phyloP scores from a whole-genome alignment of 225 moss, liverwort and hornwort genomes.

The Takakia lepidozioides region DNA sequence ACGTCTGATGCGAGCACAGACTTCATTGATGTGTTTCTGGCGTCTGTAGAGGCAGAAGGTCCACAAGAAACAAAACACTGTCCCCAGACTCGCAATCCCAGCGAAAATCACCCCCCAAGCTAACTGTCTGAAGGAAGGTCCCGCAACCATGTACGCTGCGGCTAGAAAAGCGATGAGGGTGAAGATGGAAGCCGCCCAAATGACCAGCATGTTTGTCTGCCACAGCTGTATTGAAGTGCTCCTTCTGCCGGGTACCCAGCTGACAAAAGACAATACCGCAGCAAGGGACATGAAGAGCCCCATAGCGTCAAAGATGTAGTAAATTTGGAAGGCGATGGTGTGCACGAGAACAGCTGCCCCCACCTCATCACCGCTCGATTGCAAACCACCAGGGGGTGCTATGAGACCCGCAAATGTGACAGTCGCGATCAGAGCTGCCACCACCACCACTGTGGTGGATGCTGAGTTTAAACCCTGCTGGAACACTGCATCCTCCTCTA shows the following conservation, averaged over 20 bases:
- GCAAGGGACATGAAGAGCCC: not conserved
- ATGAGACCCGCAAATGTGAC: slow-evolving; percentile 2
- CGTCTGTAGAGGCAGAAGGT: not conserved
- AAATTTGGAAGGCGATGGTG: not conserved
- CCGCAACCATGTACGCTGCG: slow-evolving; percentile 5
- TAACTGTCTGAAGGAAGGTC: not conserved
- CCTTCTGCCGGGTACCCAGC: not conserved
- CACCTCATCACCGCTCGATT: not conserved
- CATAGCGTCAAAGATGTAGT: not conserved
- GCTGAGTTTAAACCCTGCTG: not conserved
- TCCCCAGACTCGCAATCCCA: not conserved
- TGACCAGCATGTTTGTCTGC: not conserved
- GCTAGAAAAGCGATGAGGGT: slow-evolving; percentile 1
- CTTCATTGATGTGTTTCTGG: not conserved
- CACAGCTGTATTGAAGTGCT: not conserved
- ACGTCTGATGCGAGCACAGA: too few relatives aligned
- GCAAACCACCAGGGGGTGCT: slow-evolving; percentile 4
- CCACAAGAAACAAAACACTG: not conserved
- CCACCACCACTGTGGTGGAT: slow-evolving; percentile 5
- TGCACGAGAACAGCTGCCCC: slow-evolving; percentile 1
- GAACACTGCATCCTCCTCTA: not conserved
- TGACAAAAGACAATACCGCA: not conserved
- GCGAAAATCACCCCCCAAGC: not conserved
- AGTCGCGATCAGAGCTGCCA: slow-evolving; percentile 5
- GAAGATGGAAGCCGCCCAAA: slow-evolving; percentile 2